phyloP scores from a whole-genome alignment of 2,329 filamentous ascomycete species.

The Calonectria hawksworthii region DNA sequence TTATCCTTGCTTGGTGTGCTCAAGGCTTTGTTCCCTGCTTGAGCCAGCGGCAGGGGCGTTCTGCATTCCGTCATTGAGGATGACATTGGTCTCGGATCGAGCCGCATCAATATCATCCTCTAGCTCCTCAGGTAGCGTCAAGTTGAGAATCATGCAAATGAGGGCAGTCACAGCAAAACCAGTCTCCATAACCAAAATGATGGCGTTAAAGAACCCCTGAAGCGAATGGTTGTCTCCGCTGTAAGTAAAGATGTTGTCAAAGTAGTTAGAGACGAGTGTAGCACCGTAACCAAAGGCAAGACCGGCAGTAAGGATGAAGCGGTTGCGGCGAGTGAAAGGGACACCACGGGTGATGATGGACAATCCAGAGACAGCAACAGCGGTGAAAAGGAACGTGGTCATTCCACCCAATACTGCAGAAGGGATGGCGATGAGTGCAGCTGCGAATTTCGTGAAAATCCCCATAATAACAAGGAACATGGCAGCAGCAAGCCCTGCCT shows the following conservation, averaged over 20 bases:
- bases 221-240: conserved; percentile 75
- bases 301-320: conserved; percentile 85
- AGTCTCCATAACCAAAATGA: conserved; percentile 80
- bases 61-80: conserved; percentile 27
- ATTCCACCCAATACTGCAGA: conserved; percentile 76
- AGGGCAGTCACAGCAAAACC: conserved; percentile 83
- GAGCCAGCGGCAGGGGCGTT: conserved; percentile 23
- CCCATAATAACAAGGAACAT: conserved; percentile 86
- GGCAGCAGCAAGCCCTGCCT: conserved; percentile 83
- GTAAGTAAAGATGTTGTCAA: conserved; percentile 80
- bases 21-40: conserved; percentile 28
- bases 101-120: conserved; percentile 65
- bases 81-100: conserved; percentile 36
- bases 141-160: conserved; percentile 79
- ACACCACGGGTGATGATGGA: conserved; percentile 79
- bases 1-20: conserved; percentile 28
- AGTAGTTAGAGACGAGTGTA: conserved; percentile 77
- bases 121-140: conserved; percentile 80
- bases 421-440: conserved; percentile 83
- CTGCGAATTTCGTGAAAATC: conserved; percentile 86
- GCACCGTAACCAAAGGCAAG: conserved; percentile 81
- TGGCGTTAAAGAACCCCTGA: conserved; percentile 81
- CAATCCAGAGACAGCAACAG: conserved; percentile 83
- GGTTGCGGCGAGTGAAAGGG: conserved; percentile 82
- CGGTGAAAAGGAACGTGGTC: conserved; percentile 85